Percentiles rank a stretch among this genome's conserved stretches.
These are phyloP conservation scores for Peronospora belbahrii DNA, from an alignment of 352 stramenopile species.

Conservation along the genomic window DNA sequence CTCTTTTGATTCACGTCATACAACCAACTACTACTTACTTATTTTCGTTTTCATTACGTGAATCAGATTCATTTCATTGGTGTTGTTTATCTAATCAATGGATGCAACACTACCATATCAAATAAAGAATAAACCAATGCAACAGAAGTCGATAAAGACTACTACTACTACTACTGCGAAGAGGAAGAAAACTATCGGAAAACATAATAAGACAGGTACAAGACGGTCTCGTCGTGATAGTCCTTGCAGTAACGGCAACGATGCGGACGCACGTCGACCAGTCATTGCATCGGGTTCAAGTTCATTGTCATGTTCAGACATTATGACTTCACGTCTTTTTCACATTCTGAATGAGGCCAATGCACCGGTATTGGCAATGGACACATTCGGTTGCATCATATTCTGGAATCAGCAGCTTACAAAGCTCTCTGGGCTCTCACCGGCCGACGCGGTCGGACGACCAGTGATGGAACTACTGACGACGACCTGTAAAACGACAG, in stretches of 20 bases:
- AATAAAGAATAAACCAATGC: too few relatives aligned
- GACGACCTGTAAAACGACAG: conserved; percentile 10
- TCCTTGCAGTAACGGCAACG: conserved; percentile 15
- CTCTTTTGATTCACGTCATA: too few relatives aligned
- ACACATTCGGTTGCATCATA: conserved; percentile 34
- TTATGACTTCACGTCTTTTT: conserved; percentile 23
- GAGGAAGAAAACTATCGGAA: neutral
- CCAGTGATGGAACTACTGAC: conserved; percentile 36
- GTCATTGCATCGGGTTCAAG: conserved; percentile 4
- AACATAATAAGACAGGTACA: neutral
- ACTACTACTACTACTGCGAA: too few relatives aligned
- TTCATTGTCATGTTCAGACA: neutral
- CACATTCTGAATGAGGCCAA: conserved; percentile 48
- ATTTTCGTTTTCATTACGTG: too few relatives aligned
- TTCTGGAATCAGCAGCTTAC: conserved; percentile 63
- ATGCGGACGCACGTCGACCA: conserved; percentile 11
- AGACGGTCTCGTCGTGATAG: conserved; percentile 15
- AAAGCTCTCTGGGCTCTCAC: conserved; percentile 28
- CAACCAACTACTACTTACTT: too few relatives aligned
- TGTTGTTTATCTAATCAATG: too few relatives aligned
- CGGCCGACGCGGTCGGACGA: conserved; percentile 22
- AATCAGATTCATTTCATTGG: too few relatives aligned
- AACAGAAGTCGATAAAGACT: neutral
- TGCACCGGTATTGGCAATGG: conserved; percentile 39
- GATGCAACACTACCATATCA: too few relatives aligned